phyloP scores from a whole-genome alignment of 805 yeast genomes.

The Lipomyces lipofer region DNA sequence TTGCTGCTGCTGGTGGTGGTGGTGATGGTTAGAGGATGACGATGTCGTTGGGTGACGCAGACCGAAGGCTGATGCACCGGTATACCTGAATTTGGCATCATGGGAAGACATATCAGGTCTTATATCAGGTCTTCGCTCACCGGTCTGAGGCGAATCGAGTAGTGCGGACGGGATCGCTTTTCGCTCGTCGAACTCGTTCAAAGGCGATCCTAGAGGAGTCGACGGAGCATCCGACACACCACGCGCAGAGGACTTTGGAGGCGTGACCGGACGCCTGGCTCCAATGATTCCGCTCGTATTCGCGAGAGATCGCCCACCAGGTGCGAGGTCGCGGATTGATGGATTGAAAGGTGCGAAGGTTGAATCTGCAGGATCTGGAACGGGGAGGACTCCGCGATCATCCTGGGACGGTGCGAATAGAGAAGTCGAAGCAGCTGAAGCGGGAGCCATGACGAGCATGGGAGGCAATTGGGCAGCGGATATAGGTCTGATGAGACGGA shows the following conservation, averaged over 20 bases:
- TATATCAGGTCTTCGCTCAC: slow-evolving; percentile 6
- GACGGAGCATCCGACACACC: not conserved
- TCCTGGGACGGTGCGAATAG: not conserved
- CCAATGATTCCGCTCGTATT: not conserved
- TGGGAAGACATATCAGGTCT: slow-evolving; percentile 2
- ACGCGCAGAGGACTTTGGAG: not conserved
- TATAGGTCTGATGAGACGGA: too few relatives aligned
- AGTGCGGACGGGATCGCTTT: slow-evolving; percentile 30
- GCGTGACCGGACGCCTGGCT: slow-evolving; percentile 1
- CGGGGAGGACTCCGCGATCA: not conserved
- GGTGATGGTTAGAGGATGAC: not conserved
- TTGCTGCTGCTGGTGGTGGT: not conserved
- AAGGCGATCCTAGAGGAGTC: slow-evolving; percentile 4
- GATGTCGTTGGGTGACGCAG: not conserved
- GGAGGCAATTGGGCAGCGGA: too few relatives aligned
- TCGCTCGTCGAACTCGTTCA: slow-evolving; percentile 27
- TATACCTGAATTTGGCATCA: not conserved
- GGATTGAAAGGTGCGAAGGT: slow-evolving; percentile 2
- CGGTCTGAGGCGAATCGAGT: slow-evolving; percentile 28
- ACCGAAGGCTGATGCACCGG: slow-evolving; percentile 1
- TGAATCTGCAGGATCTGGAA: not conserved
- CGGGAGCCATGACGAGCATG: slow-evolving; percentile 2
- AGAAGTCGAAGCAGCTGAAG: not conserved
- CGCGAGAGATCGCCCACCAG: not conserved
- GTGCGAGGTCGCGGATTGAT: not conserved